Evolutionary conservation across 495 filamentous ascomycete species (phyloP), one percentile per base, ranked within the genome.

Genomic region (Aspergillus cavernicola): DNA sequence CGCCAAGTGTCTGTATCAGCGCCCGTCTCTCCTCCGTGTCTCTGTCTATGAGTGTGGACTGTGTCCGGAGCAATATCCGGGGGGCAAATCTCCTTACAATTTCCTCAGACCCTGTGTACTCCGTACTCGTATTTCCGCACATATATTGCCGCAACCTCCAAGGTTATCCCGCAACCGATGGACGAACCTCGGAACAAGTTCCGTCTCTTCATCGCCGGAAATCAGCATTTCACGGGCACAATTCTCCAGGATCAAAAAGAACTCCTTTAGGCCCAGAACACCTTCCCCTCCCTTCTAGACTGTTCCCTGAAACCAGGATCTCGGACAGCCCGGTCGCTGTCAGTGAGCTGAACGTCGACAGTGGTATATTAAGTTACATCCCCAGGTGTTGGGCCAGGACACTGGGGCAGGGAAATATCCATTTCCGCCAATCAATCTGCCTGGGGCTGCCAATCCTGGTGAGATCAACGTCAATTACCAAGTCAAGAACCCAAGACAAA

Each of bases 401-500:
- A 31, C 7, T 11, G 8, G 23, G 12, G 31, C 2, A 10, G 31
- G 46, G 46, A 50, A 39, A 39, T 38, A 50, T 6, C 18, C 11
- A 50, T 28, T 50, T 50, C 46, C 46, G 46, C 46, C 46, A 50
- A 50, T 50, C 46, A 50, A 3, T 3, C 24, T 12, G 18, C n/a
- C n/a, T 26, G n/a, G 35, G 18, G 39, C 20, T 9, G n/a, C n/a
- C n/a, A n/a, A n/a, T n/a, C n/a, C n/a, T n/a, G n/a, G n/a, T n/a
- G n/a, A n/a, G n/a, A n/a, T n/a, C n/a, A n/a, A n/a, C n/a, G n/a
- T n/a, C n/a, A n/a, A n/a, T n/a, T n/a, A 42, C 18, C 39, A 26
- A 2, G 20, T 2, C 39, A 16, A 7, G 15, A 38, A n/a, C n/a
- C n/a, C n/a, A n/a, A n/a, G n/a, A n/a, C n/a, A n/a, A n/a, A n/a